A percentile compares a stretch with the other conserved stretches of the same genome.
These are phyloP conservation scores for Melanopsichium pennsylvanicum DNA, from an alignment of 1,284 basidiomycete species.

Conservation along the genomic window DNA sequence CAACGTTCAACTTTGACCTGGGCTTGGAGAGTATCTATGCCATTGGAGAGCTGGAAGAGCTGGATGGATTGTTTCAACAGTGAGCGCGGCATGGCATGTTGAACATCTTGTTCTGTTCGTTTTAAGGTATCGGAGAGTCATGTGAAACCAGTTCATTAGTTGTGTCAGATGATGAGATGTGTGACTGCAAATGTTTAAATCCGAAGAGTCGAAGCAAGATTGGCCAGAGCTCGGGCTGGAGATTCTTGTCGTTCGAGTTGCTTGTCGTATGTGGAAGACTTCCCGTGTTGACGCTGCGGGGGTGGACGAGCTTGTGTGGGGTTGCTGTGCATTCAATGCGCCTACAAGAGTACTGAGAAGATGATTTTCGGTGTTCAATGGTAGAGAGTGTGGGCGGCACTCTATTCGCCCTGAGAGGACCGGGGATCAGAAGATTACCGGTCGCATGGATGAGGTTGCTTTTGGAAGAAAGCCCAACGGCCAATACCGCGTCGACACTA, in stretches of 20 bases:
- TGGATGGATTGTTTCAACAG: slow-evolving; percentile 43
- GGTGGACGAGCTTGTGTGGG: no score
- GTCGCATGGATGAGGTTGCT: slow-evolving; percentile 4
- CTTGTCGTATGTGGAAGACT: no score
- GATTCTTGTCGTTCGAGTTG: neutral
- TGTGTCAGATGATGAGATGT: no score
- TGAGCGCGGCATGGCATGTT: no score
- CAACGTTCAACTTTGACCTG: slow-evolving; percentile 67
- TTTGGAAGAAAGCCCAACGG: slow-evolving; percentile 31
- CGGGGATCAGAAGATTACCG: slow-evolving; percentile 38
- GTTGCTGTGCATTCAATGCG: no score
- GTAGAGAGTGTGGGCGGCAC: neutral
- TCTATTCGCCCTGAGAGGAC: neutral
- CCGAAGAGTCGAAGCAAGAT: neutral
- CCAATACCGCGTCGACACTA: slow-evolving; percentile 2
- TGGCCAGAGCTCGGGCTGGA: neutral
- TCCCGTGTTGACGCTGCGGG: no score
- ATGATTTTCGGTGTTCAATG: neutral
- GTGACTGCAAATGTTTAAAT: no score
- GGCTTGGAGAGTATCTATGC: slow-evolving; percentile 66
- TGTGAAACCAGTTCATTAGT: no score
- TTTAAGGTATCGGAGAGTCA: no score
- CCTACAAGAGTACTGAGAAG: neutral
- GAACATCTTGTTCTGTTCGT: no score
- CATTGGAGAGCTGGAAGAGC: slow-evolving; percentile 49